Percentiles rank a stretch among this genome's conserved stretches.
Conservation (phyloP, 352 stramenopile species). For the Blastocystis sp. region DNA sequence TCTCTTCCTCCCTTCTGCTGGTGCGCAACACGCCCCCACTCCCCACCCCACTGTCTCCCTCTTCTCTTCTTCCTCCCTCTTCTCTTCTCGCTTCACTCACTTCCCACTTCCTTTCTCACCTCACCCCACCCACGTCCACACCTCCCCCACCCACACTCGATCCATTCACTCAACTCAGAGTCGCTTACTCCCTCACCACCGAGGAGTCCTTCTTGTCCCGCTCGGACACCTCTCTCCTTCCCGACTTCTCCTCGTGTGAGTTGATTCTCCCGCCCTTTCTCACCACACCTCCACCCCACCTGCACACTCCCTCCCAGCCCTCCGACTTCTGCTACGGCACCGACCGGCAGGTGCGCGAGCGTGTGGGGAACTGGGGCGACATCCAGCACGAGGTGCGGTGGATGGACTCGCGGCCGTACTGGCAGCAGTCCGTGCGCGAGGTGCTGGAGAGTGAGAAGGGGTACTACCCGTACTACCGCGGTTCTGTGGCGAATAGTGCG, state of each 20-base stretch:
- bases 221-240: background rate
- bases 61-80: background rate
- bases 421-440: background rate
- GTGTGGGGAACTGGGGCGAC: constrained; percentile 22
- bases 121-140: background rate
- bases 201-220: background rate
- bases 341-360: background rate
- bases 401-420: background rate
- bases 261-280: constrained; percentile 42
- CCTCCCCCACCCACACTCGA: background rate
- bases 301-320: background rate
- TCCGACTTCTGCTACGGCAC: background rate
- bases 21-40: background rate
- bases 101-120: background rate
- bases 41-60: background rate
- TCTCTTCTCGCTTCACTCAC: background rate
- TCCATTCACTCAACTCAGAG: background rate
- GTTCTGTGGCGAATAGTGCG: background rate
- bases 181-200: background rate
- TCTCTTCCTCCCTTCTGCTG: background rate
- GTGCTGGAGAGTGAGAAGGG: background rate
- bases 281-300: background rate
- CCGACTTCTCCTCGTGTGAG: background rate
- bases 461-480: background rate
- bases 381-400: background rate